phyloP scores from a whole-genome alignment of 2,329 filamentous ascomycete species.

The Arthroderma sp. region DNA sequence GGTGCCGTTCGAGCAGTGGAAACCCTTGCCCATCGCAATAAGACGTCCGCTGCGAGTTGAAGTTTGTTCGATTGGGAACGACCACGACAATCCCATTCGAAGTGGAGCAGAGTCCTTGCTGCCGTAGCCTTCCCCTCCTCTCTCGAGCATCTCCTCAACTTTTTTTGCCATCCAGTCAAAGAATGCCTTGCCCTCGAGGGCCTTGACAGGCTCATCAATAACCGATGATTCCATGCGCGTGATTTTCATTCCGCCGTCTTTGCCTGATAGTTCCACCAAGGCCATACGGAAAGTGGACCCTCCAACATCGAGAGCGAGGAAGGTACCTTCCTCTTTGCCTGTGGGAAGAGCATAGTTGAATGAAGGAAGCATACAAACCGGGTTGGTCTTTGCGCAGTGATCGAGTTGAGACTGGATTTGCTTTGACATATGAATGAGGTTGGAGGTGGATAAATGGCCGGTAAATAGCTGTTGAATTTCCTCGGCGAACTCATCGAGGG shows the following conservation, averaged over 20 bases:
- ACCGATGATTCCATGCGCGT: slow-evolving; percentile 40
- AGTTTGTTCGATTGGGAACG: slow-evolving; percentile 53
- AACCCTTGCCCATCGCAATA: slow-evolving; percentile 53
- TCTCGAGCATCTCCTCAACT: slow-evolving; percentile 41
- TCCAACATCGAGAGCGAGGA: slow-evolving; percentile 50
- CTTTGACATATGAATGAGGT: slow-evolving; percentile 32
- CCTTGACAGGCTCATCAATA: slow-evolving; percentile 44
- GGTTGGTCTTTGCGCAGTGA: slow-evolving; percentile 41
- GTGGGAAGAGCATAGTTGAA: slow-evolving; percentile 49
- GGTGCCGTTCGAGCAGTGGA: slow-evolving; percentile 45
- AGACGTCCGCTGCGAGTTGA: slow-evolving; percentile 44
- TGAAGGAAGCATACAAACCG: slow-evolving; percentile 52
- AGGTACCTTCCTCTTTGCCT: slow-evolving; percentile 46
- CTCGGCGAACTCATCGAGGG: slow-evolving; percentile 26
- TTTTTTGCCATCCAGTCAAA: slow-evolving; percentile 55
- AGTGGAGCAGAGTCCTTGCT: slow-evolving; percentile 27
- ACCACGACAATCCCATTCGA: slow-evolving; percentile 51
- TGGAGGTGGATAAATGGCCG: slow-evolving; percentile 21
- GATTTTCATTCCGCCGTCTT: slow-evolving; percentile 39
- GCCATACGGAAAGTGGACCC: slow-evolving; percentile 54
- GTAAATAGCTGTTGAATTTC: slow-evolving; percentile 28
- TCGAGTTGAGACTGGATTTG: slow-evolving; percentile 39
- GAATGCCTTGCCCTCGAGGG: slow-evolving; percentile 43
- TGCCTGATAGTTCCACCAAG: slow-evolving; percentile 42
- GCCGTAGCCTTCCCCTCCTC: slow-evolving; percentile 28